phyloP scores from a whole-genome alignment of 2,329 filamentous ascomycete genomes.

The Phialocephala sp. region DNA sequence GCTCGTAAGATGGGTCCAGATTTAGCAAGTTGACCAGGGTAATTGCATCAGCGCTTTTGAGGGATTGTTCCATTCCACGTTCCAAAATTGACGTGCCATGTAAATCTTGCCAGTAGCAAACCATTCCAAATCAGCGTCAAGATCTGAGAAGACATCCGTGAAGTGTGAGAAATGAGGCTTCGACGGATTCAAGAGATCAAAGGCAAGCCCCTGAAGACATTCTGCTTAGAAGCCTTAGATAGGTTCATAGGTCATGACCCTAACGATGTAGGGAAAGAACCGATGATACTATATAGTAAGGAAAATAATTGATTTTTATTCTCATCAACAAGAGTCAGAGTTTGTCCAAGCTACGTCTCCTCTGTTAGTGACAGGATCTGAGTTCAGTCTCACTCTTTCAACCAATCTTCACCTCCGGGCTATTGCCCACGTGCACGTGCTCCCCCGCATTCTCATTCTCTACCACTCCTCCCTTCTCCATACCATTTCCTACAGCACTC shows the following conservation, averaged over 20 bases:
- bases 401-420: conserved; percentile 3
- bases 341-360: background rate
- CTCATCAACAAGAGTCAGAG: too few relatives aligned
- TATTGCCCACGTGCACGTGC: background rate
- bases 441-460: conserved; percentile 21
- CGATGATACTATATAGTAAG: too few relatives aligned
- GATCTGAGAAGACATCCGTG: background rate
- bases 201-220: too few relatives aligned
- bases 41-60: background rate
- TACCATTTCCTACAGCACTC: conserved; percentile 14
- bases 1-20: background rate
- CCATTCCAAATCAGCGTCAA: too few relatives aligned
- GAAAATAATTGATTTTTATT: too few relatives aligned
- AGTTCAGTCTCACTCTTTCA: background rate
- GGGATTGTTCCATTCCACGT: background rate
- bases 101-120: too few relatives aligned
- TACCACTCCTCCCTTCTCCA: conserved; percentile 12
- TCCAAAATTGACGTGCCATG: background rate
- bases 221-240: too few relatives aligned
- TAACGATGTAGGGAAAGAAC: too few relatives aligned
- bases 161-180: background rate
- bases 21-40: background rate
- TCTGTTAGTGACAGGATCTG: background rate
- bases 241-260: too few relatives aligned
- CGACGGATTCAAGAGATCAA: background rate